Evolutionary conservation across 192 early-diverging fungal genomes (phyloP), one percentile per base, ranked within the genome.

Genomic region (Linnemannia schmuckeri): DNA sequence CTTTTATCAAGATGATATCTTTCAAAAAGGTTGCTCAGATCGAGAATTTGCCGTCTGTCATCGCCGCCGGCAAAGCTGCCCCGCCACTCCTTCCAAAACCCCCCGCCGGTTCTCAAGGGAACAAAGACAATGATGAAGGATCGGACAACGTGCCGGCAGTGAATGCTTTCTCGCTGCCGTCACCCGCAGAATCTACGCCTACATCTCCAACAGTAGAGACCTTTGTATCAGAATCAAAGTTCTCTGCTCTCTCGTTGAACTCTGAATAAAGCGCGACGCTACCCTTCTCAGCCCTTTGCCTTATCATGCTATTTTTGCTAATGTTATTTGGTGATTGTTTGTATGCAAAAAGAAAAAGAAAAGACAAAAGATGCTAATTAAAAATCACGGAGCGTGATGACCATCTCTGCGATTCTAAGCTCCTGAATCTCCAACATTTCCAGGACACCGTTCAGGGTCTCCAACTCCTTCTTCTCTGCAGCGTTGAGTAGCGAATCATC

Each of bases 401-500:
- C 78, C 85, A 90, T 88, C 41, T 79, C 72, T 68, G 89, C 91
- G 10, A 92, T 44, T 69, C 91, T 72, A n/a, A 80, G 27, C 68
- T 88, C 90, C 35, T 89, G 89, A 0, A 91, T 79, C 69, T 93
- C 90, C 47, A 95, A 81, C 78, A 82, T 78, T 38, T 91, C 88
- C n/a, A 91, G 70, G 24, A 90, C 76, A 2, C 81, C 78, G 17
- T 88, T 77, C 69, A 93, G 82, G 8, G 76, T 73, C 0, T 78
- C 77, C 24, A 94, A 52, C 52, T 92, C 92, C 74, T 79, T 81
- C 52, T 80, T 90, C 52, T 95, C 94, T 6, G 76, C 70, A 13
- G 77, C 89, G 27, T 91, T 89, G 42, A 95, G 83, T 30, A 94
- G 85, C 9, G 82, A 71, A 20, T 82, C 83, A 78, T 94, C 92